These are phyloP conservation scores for Globisporangium ultimum DNA, from an alignment of 352 stramenopile species.

Conservation along the genomic window DNA sequence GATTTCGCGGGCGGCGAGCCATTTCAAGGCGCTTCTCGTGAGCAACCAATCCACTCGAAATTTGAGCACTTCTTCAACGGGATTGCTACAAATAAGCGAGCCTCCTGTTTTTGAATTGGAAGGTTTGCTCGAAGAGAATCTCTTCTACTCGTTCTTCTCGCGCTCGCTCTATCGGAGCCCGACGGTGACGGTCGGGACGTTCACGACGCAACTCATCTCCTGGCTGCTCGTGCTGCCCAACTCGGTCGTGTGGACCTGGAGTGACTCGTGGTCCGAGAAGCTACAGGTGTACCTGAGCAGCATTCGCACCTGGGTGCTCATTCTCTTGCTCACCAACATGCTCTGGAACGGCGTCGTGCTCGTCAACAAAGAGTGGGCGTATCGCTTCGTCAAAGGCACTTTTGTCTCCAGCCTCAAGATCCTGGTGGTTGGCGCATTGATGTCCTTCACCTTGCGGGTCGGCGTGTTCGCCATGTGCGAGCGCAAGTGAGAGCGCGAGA, in stretches of 20 bases:
- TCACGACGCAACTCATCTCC: conserved; percentile 29
- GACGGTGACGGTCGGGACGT: conserved; percentile 21
- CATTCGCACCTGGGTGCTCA: conserved; percentile 26
- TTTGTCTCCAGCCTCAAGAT: conserved; percentile 31
- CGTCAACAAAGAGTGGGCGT: conserved; percentile 29
- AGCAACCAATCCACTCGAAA: too few relatives aligned
- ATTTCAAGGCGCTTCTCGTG: too few relatives aligned
- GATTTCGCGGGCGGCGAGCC: neutral
- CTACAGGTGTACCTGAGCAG: conserved; percentile 38
- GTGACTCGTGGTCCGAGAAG: conserved; percentile 16
- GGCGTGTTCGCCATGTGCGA: too few relatives aligned
- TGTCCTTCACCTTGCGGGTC: too few relatives aligned
- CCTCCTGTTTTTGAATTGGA: conserved; percentile 11
- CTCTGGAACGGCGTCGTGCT: conserved; percentile 28
- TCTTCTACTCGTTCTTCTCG: conserved; percentile 19
- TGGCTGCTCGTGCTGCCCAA: conserved; percentile 53
- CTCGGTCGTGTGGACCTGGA: conserved; percentile 37
- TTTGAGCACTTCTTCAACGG: conserved; percentile 3
- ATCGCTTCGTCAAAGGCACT: conserved; percentile 26
- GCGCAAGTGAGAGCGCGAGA: too few relatives aligned
- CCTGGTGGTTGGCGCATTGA: conserved; percentile 10
- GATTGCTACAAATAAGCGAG: conserved; percentile 16
- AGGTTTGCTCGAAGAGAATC: conserved; percentile 12
- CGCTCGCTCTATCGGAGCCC: conserved; percentile 41
- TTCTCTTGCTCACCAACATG: conserved; percentile 24